Conservation (phyloP, 495 filamentous ascomycete species). For the Pseudotulostoma volvatum region DNA sequence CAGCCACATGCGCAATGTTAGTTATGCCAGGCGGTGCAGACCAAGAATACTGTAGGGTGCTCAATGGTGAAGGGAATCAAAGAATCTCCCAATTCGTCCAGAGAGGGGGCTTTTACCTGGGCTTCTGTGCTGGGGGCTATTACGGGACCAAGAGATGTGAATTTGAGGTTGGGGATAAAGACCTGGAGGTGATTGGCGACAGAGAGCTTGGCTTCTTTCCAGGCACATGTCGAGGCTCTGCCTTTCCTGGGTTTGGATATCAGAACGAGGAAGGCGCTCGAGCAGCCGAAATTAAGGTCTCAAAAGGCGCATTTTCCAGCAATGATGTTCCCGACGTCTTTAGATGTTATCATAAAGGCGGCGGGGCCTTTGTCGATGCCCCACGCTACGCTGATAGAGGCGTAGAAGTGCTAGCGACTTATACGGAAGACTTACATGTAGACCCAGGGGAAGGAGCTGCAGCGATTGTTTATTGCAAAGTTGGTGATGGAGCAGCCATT, state of each 20-base stretch:
- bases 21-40: conserved; percentile 95
- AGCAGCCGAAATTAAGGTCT: conserved; percentile 51
- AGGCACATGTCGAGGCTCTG: conserved; percentile 67
- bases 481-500: conserved; percentile 68
- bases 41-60: conserved; percentile 69
- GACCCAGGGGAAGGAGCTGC: conserved; percentile 54
- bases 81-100: conserved; percentile 75
- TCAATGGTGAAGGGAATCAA: conserved; percentile 80
- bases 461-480: conserved; percentile 73
- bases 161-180: conserved; percentile 72
- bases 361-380: conserved; percentile 84
- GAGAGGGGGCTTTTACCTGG: conserved; percentile 71
- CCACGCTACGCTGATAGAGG: conserved; percentile 40
- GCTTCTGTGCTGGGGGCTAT: conserved; percentile 90
- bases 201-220: conserved; percentile 83
- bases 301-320: conserved; percentile 37
- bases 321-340: conserved; percentile 45
- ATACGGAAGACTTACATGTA: conserved; percentile 58
- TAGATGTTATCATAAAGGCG: conserved; percentile 81
- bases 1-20: conserved; percentile 66
- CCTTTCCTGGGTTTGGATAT: conserved; percentile 85
- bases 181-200: conserved; percentile 70
- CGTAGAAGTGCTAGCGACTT: conserved; percentile 72
- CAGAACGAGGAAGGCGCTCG: conserved; percentile 72
- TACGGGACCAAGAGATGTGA: conserved; percentile 71